These are phyloP conservation scores for Thielaviopsis euricoi DNA, from an alignment of 2,329 filamentous ascomycete genomes.

Conservation along the genomic window DNA sequence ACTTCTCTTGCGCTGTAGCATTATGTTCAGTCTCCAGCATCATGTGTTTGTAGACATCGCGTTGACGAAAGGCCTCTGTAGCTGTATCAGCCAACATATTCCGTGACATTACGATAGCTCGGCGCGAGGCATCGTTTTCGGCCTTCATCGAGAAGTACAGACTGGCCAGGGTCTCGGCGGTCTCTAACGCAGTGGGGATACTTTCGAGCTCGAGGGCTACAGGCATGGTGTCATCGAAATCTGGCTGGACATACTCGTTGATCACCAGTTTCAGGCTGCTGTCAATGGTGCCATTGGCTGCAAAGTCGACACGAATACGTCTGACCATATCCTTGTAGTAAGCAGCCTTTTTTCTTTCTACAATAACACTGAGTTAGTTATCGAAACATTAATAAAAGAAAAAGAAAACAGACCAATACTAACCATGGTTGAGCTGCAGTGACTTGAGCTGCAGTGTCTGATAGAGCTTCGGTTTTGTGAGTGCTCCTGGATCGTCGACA, in stretches of 20 bases:
- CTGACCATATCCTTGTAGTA: no score
- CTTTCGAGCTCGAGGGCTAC: neutral
- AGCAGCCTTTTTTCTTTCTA: no score
- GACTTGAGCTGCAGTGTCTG: neutral
- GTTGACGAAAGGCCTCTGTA: neutral
- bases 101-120: neutral
- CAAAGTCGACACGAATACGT: no score
- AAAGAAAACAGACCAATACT: neutral
- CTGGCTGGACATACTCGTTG: neutral
- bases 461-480: neutral
- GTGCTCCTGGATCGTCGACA: neutral
- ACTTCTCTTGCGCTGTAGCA: neutral
- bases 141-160: neutral
- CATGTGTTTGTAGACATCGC: neutral
- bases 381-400: no score
- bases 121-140: neutral
- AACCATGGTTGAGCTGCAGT: neutral
- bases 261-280: neutral
- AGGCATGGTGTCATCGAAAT: neutral
- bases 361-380: no score
- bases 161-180: neutral
- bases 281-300: no score
- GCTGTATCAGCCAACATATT: neutral
- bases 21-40: neutral
- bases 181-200: neutral